A percentile compares a stretch with the other conserved stretches of the same genome.
Conservation (phyloP, 768 basidiomycete species). For the Lepiota brunneoincarnata region DNA sequence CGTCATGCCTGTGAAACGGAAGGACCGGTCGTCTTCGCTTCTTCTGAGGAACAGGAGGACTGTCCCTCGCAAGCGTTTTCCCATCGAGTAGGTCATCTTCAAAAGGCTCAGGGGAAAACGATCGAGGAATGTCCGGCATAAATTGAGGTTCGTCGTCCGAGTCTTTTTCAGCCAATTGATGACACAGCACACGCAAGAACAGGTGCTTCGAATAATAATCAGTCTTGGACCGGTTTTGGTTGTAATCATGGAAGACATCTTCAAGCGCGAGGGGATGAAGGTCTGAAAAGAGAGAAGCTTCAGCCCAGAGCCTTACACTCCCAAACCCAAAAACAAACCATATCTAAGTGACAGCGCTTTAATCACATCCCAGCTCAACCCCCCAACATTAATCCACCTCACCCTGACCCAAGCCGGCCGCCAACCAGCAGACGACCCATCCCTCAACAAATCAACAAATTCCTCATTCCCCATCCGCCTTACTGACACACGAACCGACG, state of each 20-base stretch:
- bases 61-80: background rate
- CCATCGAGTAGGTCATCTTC: constrained; percentile 11
- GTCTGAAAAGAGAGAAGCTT: constrained; percentile 31
- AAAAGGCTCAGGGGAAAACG: constrained; percentile 32
- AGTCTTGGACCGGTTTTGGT: constrained; percentile 58
- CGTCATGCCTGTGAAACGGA: constrained; percentile 20
- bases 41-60: background rate
- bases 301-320: background rate
- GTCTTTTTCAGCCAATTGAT: constrained; percentile 40
- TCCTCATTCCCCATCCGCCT: constrained; percentile 58
- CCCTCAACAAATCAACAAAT: constrained; percentile 55
- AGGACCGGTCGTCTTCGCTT: constrained; percentile 17
- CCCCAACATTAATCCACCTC: constrained; percentile 73
- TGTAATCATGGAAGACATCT: constrained; percentile 58
- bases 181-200: constrained; percentile 67
- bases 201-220: constrained; percentile 73
- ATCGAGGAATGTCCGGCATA: constrained; percentile 28
- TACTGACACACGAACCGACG: constrained; percentile 48
- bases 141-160: constrained; percentile 21
- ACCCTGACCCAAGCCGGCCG: constrained; percentile 65
- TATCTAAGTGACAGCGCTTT: constrained; percentile 65
- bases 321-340: constrained; percentile 33
- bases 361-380: constrained; percentile 70
- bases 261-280: constrained; percentile 73
- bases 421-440: constrained; percentile 38